Base-by-base conservation (phyloP, 176 grass and related monocot genomes). In the Zoysia japonica region DNA sequence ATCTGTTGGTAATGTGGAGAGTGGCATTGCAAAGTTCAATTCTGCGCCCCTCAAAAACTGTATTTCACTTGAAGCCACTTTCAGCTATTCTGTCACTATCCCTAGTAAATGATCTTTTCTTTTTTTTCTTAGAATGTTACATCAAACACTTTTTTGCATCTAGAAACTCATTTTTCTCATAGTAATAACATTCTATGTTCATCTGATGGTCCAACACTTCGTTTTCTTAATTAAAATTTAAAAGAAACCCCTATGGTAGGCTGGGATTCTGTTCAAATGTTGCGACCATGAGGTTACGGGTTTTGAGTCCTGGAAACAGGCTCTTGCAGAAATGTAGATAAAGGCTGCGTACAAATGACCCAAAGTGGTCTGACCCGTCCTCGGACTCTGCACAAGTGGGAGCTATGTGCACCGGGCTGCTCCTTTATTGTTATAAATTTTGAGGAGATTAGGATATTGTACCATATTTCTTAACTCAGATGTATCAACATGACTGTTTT, bases 171-270 rank as follows among this genome's bases (percentile, higher is more conserved):
- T 65, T 63, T 76, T 28, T 47, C 38, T 47, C 48, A 67, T 8
- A 53, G 64, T 75, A 47, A 67, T 56, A 54, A 3, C 47, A 81
- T 44, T 56, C 35, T 86, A 20, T 61, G 19, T 45, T 46, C 36
- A 40, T 75, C 63, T 80, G 35, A 67, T 86, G 70, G 45, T 48
- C n/a, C 47, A 13, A 36, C 44, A 50, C 35, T 77, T 48, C 6
- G 3, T 35, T 65, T 39, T n/a, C 41, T 20, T 15, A 2, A 77
- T 13, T 9, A 28, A 49, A 49, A 55, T 56, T 7, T 56, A 56
- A 56, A 56, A n/a, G 53, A 16, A 56, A 5, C 53, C 5, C 5
- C 17, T 56, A n/a, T n/a, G 16, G 16, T 56, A 56, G 15, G n/a
- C 5, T 56, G 53, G 2, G 53, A 56, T 56, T 11, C 11, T 6